Evolutionary conservation across 2,329 filamentous ascomycete species (phyloP).

Genomic region (Epichloe gansuensis): DNA sequence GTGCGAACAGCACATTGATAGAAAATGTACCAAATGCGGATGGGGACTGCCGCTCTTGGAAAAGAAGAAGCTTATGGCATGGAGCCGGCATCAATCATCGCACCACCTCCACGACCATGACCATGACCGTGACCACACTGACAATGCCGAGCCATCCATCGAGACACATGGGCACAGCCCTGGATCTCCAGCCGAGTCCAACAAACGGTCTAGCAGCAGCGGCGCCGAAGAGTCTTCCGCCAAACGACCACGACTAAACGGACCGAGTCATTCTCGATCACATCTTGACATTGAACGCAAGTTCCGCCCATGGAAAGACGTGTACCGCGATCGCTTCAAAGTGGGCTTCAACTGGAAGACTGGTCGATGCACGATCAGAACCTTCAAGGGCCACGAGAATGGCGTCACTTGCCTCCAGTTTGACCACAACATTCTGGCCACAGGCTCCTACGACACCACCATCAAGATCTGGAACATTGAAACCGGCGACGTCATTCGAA

Average conservation of each 20-base stretch:
- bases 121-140: constrained; percentile 4
- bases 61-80: constrained; percentile 72
- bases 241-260: constrained; percentile 22
- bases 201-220: constrained; percentile 20
- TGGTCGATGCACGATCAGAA: constrained; percentile 71
- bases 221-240: constrained; percentile 17
- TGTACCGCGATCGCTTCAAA: constrained; percentile 90
- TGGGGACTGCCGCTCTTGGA: constrained; percentile 89
- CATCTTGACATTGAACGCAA: constrained; percentile 32
- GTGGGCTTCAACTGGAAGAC: constrained; percentile 98
- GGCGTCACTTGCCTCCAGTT: constrained; percentile 48
- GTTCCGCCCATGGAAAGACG: constrained; percentile 78
- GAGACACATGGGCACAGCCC: constrained; percentile 13
- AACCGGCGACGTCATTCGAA: constrained; percentile 75
- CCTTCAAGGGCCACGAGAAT: constrained; percentile 76
- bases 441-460: constrained; percentile 87
- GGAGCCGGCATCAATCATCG: constrained; percentile 59
- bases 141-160: constrained; percentile 11
- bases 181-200: constrained; percentile 14
- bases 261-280: constrained; percentile 15
- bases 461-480: constrained; percentile 96
- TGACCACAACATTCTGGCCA: constrained; percentile 81
- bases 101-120: constrained; percentile 9
- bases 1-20: constrained; percentile 93
- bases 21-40: constrained; percentile 88